Evolutionary conservation across 805 yeast species (phyloP), one percentile per base, ranked within the genome.

Genomic region (Pichia californica): DNA sequence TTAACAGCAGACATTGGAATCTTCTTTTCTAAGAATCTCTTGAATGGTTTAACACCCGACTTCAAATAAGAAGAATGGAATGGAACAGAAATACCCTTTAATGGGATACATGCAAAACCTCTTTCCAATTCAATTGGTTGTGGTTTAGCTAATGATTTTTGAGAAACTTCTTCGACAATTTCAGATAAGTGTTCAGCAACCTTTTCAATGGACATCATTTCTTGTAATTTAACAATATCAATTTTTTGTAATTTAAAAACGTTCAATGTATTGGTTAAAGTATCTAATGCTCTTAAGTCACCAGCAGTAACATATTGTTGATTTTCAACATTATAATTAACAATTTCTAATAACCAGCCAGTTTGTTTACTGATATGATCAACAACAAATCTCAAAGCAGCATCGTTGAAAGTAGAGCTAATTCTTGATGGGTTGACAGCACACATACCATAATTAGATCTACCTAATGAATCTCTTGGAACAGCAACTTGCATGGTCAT

Each of bases 401-500:
- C 83, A 66, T 93, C 98, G 59, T 78, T 77, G 74, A 93, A 93
- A 14, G 96, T 85, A 44, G 84, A 70, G 44, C 85, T 79, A 50
- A 93, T 83, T 69, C 99, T 82, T 50, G 94, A 77, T 59, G 99
- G 99, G 72, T 94, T 93, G 46, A 91, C 89, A 42, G 99, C 99
- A 73, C 88, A 79, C 99, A 93, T 93, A 75, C 98, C 98, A 62
- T 93, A 93, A 74, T 93, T 93, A 47, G 99, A 93, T 71, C 98
- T 84, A 39, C 99, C 99, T 40, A 69, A 63, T 44, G 81, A 77
- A 68, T 93, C 99, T 73, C 99, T 84, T 63, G 98, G 98, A 53
- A 93, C 99, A 38, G 99, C 99, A 53, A 93, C 99, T 74, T 93
- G 99, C 99, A 93, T 93, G 39, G 99, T 94, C 98, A 93, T 93